Conservation (phyloP, 306 rosid species). For the Citrullus colocynthis region DNA sequence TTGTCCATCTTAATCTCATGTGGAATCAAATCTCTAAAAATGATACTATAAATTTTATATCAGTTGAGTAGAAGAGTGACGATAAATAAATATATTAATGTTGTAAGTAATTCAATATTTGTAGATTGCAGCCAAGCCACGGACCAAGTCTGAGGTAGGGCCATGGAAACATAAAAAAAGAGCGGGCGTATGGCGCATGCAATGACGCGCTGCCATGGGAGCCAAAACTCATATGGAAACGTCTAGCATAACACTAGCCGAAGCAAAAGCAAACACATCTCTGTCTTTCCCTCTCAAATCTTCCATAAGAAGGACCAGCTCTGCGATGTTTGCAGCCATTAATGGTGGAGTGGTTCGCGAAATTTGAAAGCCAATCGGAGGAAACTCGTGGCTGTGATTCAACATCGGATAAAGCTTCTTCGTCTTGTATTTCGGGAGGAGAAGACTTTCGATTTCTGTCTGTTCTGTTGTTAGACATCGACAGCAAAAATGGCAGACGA, state of each 20-base stretch:
- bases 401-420: not conserved
- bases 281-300: not conserved
- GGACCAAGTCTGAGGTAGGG: not conserved
- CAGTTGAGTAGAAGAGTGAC: too few relatives aligned
- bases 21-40: too few relatives aligned
- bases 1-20: too few relatives aligned
- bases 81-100: too few relatives aligned
- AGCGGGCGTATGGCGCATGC: not conserved
- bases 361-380: not conserved
- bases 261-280: not conserved
- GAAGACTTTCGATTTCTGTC: not conserved
- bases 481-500: slow-evolving; percentile 27
- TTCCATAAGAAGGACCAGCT: not conserved
- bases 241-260: not conserved
- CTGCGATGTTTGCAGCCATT: not conserved
- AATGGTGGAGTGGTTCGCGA: not conserved
- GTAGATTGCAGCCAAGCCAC: too few relatives aligned
- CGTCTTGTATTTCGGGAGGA: not conserved
- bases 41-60: too few relatives aligned
- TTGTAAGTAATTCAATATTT: too few relatives aligned
- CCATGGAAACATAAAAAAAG: not conserved
- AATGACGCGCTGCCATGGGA: not conserved
- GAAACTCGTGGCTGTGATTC: not conserved
- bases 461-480: not conserved
- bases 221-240: not conserved